Conservation (phyloP, 1,284 basidiomycete genomes). For the Cryptococcus sp. region DNA sequence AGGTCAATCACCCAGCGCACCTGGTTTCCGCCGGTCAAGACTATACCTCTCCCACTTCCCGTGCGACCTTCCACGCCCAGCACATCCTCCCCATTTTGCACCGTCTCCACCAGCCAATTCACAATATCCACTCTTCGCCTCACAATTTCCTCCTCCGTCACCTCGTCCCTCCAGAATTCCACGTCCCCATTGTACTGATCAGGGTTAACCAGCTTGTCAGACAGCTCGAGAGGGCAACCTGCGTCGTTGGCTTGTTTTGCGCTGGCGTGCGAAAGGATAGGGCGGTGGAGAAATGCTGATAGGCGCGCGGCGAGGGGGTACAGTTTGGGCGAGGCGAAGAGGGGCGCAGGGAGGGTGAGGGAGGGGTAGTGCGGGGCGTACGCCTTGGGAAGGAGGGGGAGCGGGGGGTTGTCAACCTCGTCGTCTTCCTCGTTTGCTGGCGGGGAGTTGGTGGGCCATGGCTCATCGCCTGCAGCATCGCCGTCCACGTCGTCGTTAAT, state of each 20-base stretch:
- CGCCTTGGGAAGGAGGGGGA: slow-evolving; percentile 14
- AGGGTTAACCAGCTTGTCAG: slow-evolving; percentile 45
- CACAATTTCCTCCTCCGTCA: slow-evolving; percentile 36
- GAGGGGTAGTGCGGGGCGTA: slow-evolving; percentile 19
- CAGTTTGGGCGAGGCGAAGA: slow-evolving; percentile 11
- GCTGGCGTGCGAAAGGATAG: slow-evolving; percentile 22
- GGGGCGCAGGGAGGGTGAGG: slow-evolving; percentile 14
- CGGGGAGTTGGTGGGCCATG: background rate
- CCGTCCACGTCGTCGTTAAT: background rate
- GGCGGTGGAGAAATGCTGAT: slow-evolving; percentile 35
- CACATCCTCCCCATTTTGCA: slow-evolving; percentile 34
- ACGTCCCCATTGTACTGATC: slow-evolving; percentile 47
- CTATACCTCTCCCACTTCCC: slow-evolving; percentile 46
- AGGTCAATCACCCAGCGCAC: slow-evolving; percentile 24
- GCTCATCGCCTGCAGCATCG: background rate
- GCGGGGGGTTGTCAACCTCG: slow-evolving; percentile 4
- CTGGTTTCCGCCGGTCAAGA: slow-evolving; percentile 51
- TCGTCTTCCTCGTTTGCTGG: slow-evolving; percentile 1
- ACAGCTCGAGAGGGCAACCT: slow-evolving; percentile 34
- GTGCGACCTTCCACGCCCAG: slow-evolving; percentile 20
- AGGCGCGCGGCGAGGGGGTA: slow-evolving; percentile 24
- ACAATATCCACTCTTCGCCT: slow-evolving; percentile 43
- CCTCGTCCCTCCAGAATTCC: slow-evolving; percentile 40
- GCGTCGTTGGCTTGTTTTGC: slow-evolving; percentile 22
- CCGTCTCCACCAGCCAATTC: slow-evolving; percentile 32